These are phyloP conservation scores for Astrephomene gubernaculifera DNA, from an alignment of 139 green algal genomes.

Conservation along the genomic window DNA sequence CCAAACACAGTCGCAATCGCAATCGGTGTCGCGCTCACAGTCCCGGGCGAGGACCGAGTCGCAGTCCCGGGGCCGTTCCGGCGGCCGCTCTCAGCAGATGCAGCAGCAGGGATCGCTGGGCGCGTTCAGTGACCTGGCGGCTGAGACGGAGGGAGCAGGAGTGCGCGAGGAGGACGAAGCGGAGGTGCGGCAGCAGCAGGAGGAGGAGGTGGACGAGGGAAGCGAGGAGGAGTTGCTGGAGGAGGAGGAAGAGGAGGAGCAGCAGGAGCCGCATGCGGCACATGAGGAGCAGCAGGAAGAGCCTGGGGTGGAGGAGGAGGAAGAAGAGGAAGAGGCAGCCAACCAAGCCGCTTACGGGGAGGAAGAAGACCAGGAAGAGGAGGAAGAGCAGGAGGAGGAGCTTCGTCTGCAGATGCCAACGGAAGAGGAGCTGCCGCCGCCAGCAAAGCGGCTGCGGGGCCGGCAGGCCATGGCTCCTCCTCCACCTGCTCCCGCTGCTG, in stretches of 20 bases:
- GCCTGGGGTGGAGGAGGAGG: not conserved
- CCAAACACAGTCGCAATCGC: not conserved
- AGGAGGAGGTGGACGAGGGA: not conserved
- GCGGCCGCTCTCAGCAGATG: not conserved
- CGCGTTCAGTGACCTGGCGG: slow-evolving; percentile 5
- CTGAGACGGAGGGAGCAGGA: not conserved
- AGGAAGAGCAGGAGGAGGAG: not conserved
- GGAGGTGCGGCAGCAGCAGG: not conserved
- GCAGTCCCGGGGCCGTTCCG: not conserved
- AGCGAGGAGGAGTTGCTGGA: not conserved
- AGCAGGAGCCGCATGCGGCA: not conserved
- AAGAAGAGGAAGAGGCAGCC: not conserved
- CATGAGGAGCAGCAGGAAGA: not conserved
- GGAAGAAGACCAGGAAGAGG: not conserved
- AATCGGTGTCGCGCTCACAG: not conserved
- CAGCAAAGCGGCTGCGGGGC: not conserved
- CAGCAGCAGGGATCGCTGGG: not conserved
- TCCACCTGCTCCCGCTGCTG: no score
- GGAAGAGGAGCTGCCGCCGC: slow-evolving; percentile 28
- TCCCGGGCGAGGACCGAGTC: no score
- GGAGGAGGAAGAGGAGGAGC: not conserved
- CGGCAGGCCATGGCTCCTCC: no score
- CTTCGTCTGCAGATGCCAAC: not conserved
- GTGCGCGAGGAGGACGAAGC: not conserved
- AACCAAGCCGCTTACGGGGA: no score